Evolutionary conservation across 345 rosid species (phyloP).

Genomic region (Ceriops zippeliana): DNA sequence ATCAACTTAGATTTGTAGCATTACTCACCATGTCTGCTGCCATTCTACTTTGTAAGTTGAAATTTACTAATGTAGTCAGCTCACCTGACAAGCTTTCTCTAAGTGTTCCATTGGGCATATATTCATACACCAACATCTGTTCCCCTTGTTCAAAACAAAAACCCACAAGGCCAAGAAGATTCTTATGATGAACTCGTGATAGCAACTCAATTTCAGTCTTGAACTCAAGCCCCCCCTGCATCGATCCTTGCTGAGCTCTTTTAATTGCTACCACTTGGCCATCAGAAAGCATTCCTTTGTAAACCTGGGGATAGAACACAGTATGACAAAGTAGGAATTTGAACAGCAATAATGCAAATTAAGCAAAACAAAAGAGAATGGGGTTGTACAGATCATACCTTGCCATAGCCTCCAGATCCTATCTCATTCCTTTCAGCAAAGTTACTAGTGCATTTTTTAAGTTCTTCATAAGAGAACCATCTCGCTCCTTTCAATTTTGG

Average conservation of each 20-base stretch:
- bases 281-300: slow-evolving; percentile 73
- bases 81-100: slow-evolving; percentile 77
- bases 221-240: slow-evolving; percentile 92
- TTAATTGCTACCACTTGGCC: slow-evolving; percentile 78
- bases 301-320: slow-evolving; percentile 45
- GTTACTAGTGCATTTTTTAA: slow-evolving; percentile 65
- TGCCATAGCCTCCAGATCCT: slow-evolving; percentile 95
- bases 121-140: slow-evolving; percentile 88
- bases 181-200: slow-evolving; percentile 92
- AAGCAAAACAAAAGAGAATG: neutral
- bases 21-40: no score
- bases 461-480: slow-evolving; percentile 94
- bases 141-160: slow-evolving; percentile 90
- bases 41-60: no score
- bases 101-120: slow-evolving; percentile 77
- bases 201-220: slow-evolving; percentile 96
- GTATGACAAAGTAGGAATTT: neutral
- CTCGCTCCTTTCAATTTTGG: slow-evolving; percentile 95
- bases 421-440: slow-evolving; percentile 72
- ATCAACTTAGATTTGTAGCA: no score
- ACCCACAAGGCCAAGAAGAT: slow-evolving; percentile 84
- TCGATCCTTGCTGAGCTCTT: slow-evolving; percentile 88
- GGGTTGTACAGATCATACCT: slow-evolving; percentile 36
- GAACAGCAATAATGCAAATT: neutral
- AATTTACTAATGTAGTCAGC: no score